phyloP scores from a whole-genome alignment of 2,329 filamentous ascomycete genomes.

The Diaporthe sp. region DNA sequence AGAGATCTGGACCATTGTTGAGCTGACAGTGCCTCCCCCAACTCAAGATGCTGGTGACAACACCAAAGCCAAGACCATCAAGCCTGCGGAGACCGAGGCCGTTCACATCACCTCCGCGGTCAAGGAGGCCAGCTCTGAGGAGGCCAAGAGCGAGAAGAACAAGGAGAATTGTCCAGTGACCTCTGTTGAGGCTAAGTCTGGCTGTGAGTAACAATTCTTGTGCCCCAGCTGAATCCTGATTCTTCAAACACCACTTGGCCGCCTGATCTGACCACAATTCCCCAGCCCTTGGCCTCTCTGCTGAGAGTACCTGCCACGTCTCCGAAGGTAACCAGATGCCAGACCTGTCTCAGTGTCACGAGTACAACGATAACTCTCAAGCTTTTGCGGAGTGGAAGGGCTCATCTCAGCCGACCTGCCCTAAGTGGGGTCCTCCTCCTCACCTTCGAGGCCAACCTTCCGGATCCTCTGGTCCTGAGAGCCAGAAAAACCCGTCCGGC shows the following conservation, averaged over 20 bases:
- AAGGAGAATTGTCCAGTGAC: neutral
- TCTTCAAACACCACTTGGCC: no score
- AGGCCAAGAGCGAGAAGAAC: neutral
- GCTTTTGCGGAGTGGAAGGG: constrained; percentile 21
- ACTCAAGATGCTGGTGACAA: neutral
- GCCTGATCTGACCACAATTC: neutral
- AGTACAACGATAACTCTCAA: neutral
- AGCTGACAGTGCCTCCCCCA: neutral
- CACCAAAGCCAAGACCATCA: neutral
- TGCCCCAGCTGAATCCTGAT: neutral
- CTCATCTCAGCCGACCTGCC: neutral
- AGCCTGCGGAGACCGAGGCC: neutral
- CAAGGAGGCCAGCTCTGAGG: neutral
- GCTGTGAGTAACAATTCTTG: neutral
- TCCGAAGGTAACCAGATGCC: neutral
- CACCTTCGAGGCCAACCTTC: neutral
- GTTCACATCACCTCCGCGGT: neutral
- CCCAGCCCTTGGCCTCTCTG: neutral
- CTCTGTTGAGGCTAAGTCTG: neutral
- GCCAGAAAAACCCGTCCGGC: neutral
- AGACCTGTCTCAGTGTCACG: neutral
- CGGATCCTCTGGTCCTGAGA: neutral
- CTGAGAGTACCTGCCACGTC: neutral
- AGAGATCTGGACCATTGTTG: neutral
- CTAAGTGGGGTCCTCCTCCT: constrained; percentile 6